Evolutionary conservation across 305 asterid genomes (phyloP).

Genomic region (Ajuga reptans): DNA sequence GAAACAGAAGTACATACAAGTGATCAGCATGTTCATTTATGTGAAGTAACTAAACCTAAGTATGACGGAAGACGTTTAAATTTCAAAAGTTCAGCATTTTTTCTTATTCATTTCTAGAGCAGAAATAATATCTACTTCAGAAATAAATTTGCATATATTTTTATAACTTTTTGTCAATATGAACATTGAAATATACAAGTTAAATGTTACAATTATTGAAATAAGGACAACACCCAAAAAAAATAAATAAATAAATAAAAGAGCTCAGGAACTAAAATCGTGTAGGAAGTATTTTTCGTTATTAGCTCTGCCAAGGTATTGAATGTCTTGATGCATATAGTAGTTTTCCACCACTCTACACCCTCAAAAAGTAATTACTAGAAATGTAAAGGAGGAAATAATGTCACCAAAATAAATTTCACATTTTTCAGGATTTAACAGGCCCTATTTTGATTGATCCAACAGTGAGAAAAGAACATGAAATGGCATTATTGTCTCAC

Average conservation of each 20-base stretch:
- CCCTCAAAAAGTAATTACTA: background rate
- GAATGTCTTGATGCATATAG: background rate
- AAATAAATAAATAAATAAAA: background rate
- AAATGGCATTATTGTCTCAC: slow-evolving; percentile 27
- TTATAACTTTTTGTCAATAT: background rate
- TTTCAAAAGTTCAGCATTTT: background rate
- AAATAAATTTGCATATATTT: background rate
- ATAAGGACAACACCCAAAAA: background rate
- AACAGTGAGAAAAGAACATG: background rate
- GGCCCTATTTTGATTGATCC: background rate
- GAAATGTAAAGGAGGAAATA: background rate
- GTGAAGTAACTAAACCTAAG: background rate
- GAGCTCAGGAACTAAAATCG: background rate
- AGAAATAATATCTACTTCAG: background rate
- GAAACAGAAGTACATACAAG: slow-evolving; percentile 1
- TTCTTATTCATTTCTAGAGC: background rate
- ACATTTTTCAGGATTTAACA: slow-evolving; percentile 2
- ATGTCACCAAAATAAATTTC: background rate
- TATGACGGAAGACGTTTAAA: background rate
- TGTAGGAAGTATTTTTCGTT: background rate
- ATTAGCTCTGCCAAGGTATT: slow-evolving; percentile 1
- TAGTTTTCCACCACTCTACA: background rate
- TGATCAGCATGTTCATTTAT: background rate
- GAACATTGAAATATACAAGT: background rate
- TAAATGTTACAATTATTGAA: background rate